Percentiles rank a stretch among this genome's conserved stretches.
Conservation (phyloP, 331 rosid species). For the Arachis monticola region DNA sequence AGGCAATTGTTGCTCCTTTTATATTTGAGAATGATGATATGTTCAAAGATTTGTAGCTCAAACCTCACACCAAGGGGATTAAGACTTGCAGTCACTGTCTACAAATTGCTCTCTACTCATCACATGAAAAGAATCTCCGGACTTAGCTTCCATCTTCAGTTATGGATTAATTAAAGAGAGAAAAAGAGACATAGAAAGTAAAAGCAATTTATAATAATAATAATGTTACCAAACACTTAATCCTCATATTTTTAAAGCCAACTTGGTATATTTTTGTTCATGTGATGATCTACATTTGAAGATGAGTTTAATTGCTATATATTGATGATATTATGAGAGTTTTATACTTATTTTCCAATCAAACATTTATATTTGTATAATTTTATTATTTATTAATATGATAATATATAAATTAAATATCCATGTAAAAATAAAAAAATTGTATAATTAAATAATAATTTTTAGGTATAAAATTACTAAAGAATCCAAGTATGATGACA, state of each 20-base stretch:
- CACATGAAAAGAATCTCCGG: slow-evolving; percentile 63
- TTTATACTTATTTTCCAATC: no score
- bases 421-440: no score
- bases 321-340: no score
- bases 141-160: background rate
- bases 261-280: background rate
- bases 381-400: no score
- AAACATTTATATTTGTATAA: no score
- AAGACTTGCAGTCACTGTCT: slow-evolving; percentile 45
- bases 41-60: slow-evolving; percentile 54
- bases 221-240: background rate
- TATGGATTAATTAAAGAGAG: no score
- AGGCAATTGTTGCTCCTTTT: slow-evolving; percentile 33
- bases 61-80: slow-evolving; percentile 34
- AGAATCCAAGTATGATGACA: no score
- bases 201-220: slow-evolving; percentile 4
- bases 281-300: no score
- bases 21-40: slow-evolving; percentile 35
- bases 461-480: no score
- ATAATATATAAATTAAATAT: no score
- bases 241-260: background rate
- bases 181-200: background rate
- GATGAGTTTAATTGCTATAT: no score
- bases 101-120: slow-evolving; percentile 38
- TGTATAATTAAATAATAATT: no score